These are phyloP conservation scores for Peziza echinospora DNA, from an alignment of 495 filamentous ascomycete genomes.

Conservation along the genomic window DNA sequence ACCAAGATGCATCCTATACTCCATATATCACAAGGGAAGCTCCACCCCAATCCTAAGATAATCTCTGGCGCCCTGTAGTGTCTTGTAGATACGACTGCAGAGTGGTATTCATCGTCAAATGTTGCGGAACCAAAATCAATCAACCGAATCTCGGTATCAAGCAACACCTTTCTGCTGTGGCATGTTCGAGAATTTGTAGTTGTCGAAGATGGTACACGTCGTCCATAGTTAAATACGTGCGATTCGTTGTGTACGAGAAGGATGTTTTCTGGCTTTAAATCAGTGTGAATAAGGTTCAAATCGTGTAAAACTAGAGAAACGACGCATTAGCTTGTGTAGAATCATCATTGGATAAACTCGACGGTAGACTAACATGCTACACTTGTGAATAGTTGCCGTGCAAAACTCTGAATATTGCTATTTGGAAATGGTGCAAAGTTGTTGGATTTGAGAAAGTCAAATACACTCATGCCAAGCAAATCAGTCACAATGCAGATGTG, in stretches of 20 bases:
- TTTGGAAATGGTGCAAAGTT: conserved; percentile 93
- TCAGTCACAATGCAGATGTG: conserved; percentile 99
- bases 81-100: conserved; percentile 83
- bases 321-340: conserved; percentile 5
- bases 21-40: conserved; percentile 95
- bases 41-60: conserved; percentile 92
- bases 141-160: conserved; percentile 87
- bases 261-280: conserved; percentile 96
- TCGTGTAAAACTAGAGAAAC: conserved; percentile 79
- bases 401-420: conserved; percentile 94
- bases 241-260: conserved; percentile 74
- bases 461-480: conserved; percentile 85
- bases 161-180: conserved; percentile 63
- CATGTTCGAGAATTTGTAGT: conserved; percentile 52
- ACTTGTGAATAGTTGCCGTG: conserved; percentile 86
- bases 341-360: too few species aligned
- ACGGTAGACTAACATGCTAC: conserved; percentile 78
- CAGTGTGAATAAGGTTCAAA: conserved; percentile 92
- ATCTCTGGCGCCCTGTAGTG: conserved; percentile 96
- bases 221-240: conserved; percentile 93
- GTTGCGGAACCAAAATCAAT: conserved; percentile 98
- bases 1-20: conserved; percentile 97
- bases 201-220: conserved; percentile 80
- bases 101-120: conserved; percentile 96
- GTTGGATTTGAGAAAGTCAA: conserved; percentile 93